Conservation (phyloP, 1,284 basidiomycete genomes). For the Rhizopogon hawkerae region DNA sequence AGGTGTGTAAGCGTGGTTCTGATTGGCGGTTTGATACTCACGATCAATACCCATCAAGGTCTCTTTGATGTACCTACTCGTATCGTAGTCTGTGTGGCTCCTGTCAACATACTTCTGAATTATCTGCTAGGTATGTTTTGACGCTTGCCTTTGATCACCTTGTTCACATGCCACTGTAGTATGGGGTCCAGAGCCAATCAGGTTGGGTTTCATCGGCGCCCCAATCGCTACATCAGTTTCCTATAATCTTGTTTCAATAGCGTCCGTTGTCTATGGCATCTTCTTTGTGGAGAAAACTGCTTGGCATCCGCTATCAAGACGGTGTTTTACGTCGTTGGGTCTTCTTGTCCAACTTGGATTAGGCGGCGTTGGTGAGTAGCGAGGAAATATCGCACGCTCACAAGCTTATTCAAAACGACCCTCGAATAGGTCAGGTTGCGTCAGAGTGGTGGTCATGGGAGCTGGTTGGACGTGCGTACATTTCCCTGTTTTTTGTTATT, state of each 20-base stretch:
- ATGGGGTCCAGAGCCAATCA: conserved; percentile 71
- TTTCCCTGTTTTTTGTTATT: background rate
- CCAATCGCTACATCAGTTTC: conserved; percentile 85
- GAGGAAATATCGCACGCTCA: background rate
- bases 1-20: conserved; percentile 31
- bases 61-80: conserved; percentile 83
- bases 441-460: conserved; percentile 91
- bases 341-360: conserved; percentile 69
- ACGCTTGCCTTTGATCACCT: background rate
- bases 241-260: conserved; percentile 74
- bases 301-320: conserved; percentile 72
- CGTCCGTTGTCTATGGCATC: conserved; percentile 67
- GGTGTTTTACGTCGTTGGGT: conserved; percentile 64
- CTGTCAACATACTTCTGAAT: conserved; percentile 79
- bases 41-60: conserved; percentile 33
- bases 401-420: background rate
- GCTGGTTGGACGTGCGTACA: conserved; percentile 46
- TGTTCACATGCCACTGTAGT: conserved; percentile 36
- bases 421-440: conserved; percentile 38
- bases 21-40: background rate
- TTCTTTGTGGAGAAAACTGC: conserved; percentile 71
- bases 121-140: conserved; percentile 60
- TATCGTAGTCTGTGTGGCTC: conserved; percentile 77
- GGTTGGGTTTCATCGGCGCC: conserved; percentile 89
- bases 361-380: conserved; percentile 56